Conservation (phyloP, 176 grass and related monocot species). For the Hyparrhenia diplandra region DNA sequence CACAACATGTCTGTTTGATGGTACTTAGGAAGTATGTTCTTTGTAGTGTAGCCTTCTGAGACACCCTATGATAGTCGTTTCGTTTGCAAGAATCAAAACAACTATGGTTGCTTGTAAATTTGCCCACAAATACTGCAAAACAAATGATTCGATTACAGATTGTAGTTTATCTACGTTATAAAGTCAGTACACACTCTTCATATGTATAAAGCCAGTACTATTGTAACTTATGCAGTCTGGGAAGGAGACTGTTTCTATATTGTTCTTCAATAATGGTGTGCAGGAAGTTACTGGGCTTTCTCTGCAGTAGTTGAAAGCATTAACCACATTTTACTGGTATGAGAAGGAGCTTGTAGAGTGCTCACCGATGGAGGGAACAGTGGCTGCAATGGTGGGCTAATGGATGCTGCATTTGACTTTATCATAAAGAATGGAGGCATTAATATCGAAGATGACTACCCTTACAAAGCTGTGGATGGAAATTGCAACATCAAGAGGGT, state of each 20-base stretch:
- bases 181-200: neutral
- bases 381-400: constrained; percentile 81
- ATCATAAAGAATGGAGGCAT: constrained; percentile 79
- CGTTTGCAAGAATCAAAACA: neutral
- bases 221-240: neutral
- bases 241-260: neutral
- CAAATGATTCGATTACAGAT: neutral
- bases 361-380: constrained; percentile 50
- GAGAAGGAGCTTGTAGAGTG: constrained; percentile 91
- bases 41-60: neutral
- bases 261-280: constrained; percentile 1
- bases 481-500: constrained; percentile 65
- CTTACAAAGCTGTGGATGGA: constrained; percentile 62
- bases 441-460: constrained; percentile 82
- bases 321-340: constrained; percentile 70
- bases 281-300: constrained; percentile 97
- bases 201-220: neutral
- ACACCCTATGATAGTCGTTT: neutral
- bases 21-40: neutral
- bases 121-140: neutral
- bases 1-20: neutral
- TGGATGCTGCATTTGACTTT: constrained; percentile 80
- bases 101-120: neutral
- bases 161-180: neutral
- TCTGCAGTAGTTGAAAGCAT: constrained; percentile 83